Evolutionary conservation across 495 filamentous ascomycete species (phyloP).

Genomic region (Terfezia boudieri): DNA sequence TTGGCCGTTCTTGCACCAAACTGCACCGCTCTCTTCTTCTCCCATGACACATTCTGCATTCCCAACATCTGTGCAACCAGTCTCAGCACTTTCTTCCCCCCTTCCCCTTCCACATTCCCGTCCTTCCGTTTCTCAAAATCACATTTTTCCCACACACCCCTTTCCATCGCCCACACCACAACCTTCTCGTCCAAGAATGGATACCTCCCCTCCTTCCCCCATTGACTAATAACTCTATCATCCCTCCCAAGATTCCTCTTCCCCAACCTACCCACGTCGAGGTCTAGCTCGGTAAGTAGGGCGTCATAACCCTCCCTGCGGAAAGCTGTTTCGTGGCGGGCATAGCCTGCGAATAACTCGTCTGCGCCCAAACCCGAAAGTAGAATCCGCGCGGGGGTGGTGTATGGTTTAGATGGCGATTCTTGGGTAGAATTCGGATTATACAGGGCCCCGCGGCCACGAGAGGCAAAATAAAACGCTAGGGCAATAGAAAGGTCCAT

Average conservation of each 20-base stretch:
- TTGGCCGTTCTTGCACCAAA: constrained; percentile 73
- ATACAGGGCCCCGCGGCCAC: constrained; percentile 40
- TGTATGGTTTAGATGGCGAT: constrained; percentile 25
- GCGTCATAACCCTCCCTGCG: constrained; percentile 33
- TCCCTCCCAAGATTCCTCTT: constrained; percentile 87
- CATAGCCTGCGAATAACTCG: constrained; percentile 88
- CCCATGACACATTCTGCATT: constrained; percentile 42
- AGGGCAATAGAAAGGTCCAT: constrained; percentile 96
- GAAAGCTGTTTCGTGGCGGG: constrained; percentile 60
- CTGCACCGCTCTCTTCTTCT: constrained; percentile 88
- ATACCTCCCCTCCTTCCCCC: constrained; percentile 78
- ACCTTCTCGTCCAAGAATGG: constrained; percentile 79
- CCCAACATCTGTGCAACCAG: constrained; percentile 56
- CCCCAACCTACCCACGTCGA: constrained; percentile 70
- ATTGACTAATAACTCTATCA: constrained; percentile 72
- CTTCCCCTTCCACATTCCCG: constrained; percentile 27
- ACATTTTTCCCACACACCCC: constrained; percentile 65
- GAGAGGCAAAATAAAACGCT: constrained; percentile 80
- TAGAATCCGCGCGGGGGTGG: constrained; percentile 55
- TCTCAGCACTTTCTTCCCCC: constrained; percentile 60
- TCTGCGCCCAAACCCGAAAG: constrained; percentile 89
- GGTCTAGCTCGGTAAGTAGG: constrained; percentile 59
- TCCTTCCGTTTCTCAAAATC: constrained; percentile 34
- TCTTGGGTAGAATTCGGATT: constrained; percentile 1
- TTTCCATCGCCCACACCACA: constrained; percentile 51